phyloP scores from a whole-genome alignment of 2,329 filamentous ascomycete genomes.

The Monosporascus cannonballus region DNA sequence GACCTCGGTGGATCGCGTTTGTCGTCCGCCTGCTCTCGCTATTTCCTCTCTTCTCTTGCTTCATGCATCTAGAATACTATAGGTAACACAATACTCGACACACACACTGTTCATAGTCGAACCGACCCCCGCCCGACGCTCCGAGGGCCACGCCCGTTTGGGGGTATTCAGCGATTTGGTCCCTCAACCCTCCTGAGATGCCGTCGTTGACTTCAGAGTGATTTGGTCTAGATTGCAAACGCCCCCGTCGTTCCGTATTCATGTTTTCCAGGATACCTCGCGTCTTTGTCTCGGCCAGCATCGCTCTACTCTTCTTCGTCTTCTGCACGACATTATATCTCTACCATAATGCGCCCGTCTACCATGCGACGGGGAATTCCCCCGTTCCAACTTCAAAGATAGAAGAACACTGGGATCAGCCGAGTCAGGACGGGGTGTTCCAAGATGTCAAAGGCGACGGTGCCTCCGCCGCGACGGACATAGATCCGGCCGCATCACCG shows the following conservation, averaged over 20 bases:
- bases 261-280: slow-evolving; percentile 22
- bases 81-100: too few relatives aligned
- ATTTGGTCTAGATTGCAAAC: background rate
- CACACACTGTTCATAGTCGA: too few relatives aligned
- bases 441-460: background rate
- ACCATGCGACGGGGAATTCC: slow-evolving; percentile 6
- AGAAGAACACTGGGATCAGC: slow-evolving; percentile 1
- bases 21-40: too few relatives aligned
- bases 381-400: slow-evolving; percentile 6
- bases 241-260: background rate
- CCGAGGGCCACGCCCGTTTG: too few relatives aligned
- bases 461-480: background rate
- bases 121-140: too few relatives aligned
- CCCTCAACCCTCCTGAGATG: background rate
- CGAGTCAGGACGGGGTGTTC: background rate
- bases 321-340: slow-evolving; percentile 19
- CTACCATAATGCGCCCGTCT: slow-evolving; percentile 12
- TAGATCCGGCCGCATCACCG: background rate
- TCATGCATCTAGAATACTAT: too few relatives aligned
- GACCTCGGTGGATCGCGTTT: too few relatives aligned
- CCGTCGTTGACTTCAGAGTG: background rate
- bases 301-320: slow-evolving; percentile 17
- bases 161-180: too few relatives aligned
- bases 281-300: slow-evolving; percentile 16
- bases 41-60: too few relatives aligned